These are phyloP conservation scores for Apophysomyces sp. DNA, from an alignment of 371 early-diverging fungal species.

Conservation along the genomic window DNA sequence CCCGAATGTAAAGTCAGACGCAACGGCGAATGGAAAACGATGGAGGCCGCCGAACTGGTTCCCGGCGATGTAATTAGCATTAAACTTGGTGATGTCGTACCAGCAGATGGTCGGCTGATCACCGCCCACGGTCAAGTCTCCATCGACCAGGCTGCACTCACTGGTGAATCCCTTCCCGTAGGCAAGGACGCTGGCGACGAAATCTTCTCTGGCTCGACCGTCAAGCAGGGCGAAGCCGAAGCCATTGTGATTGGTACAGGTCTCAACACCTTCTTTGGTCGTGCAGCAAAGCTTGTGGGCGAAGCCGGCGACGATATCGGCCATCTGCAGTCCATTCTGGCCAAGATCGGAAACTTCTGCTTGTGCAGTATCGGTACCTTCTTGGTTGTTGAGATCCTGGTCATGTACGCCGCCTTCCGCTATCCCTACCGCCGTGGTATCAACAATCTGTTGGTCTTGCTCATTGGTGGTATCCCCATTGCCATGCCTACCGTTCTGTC, in stretches of 20 bases:
- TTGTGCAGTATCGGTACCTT: slow-evolving; percentile 70
- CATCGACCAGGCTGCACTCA: slow-evolving; percentile 83
- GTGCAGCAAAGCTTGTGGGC: slow-evolving; percentile 83
- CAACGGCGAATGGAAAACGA: slow-evolving; percentile 56
- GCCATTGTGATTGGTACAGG: slow-evolving; percentile 90
- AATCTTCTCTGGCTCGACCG: slow-evolving; percentile 80
- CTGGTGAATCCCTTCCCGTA: slow-evolving; percentile 82
- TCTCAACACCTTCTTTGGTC: slow-evolving; percentile 87
- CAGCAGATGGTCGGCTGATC: slow-evolving; percentile 74
- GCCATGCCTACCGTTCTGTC: slow-evolving; percentile 87
- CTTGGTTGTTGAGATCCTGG: slow-evolving; percentile 77
- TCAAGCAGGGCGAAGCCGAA: slow-evolving; percentile 92
- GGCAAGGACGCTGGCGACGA: slow-evolving; percentile 72
- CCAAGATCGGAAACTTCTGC: slow-evolving; percentile 91
- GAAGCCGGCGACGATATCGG: slow-evolving; percentile 82
- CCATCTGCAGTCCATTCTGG: slow-evolving; percentile 87
- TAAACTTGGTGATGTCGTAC: slow-evolving; percentile 79
- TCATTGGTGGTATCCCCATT: slow-evolving; percentile 82
- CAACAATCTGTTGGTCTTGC: slow-evolving; percentile 73
- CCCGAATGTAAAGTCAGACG: slow-evolving; percentile 75
- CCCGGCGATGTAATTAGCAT: slow-evolving; percentile 78
- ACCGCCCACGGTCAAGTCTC: slow-evolving; percentile 48
- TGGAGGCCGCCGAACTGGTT: slow-evolving; percentile 62
- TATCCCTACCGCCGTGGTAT: slow-evolving; percentile 70
- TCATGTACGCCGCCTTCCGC: slow-evolving; percentile 80